phyloP scores from a whole-genome alignment of 2,329 filamentous ascomycete genomes.

The Biscogniauxia mediterranea region DNA sequence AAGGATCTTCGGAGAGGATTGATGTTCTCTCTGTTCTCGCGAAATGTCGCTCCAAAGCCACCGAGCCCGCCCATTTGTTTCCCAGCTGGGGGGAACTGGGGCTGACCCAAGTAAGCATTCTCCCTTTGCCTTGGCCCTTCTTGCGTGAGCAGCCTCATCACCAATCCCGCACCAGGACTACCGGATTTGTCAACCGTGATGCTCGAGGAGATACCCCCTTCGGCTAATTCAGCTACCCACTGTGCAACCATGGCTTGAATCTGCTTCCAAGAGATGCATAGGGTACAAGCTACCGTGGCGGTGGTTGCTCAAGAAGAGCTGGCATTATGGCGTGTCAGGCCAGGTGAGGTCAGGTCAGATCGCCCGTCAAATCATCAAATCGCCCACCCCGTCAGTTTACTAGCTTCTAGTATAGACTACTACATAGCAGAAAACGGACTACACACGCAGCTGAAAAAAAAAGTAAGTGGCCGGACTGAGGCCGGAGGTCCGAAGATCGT shows the following conservation, averaged over 20 bases:
- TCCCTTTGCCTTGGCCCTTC: not conserved
- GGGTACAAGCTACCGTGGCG: not conserved
- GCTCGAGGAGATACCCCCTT: not conserved
- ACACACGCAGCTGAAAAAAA: not conserved
- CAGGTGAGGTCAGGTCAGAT: not conserved
- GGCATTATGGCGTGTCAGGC: not conserved
- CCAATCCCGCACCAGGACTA: not conserved
- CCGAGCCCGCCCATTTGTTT: not conserved
- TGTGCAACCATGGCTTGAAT: not conserved
- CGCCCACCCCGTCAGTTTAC: not conserved
- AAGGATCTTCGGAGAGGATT: slow-evolving; percentile 3
- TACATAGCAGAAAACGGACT: not conserved
- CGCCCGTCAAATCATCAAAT: not conserved
- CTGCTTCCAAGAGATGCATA: not conserved
- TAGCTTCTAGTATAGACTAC: not conserved
- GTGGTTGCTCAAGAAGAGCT: not conserved
- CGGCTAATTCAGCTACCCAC: not conserved
- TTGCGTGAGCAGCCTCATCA: not conserved
- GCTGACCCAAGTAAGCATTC: not conserved
- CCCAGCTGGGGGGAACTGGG: not conserved
- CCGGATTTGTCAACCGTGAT: not conserved
- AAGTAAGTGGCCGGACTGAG: not conserved
- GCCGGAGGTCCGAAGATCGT: not conserved
- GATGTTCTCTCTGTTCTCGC: not conserved
- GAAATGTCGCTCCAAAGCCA: not conserved